Evolutionary conservation across 2,329 filamentous ascomycete genomes (phyloP).

Genomic region (Sphaerulina vaccinii): DNA sequence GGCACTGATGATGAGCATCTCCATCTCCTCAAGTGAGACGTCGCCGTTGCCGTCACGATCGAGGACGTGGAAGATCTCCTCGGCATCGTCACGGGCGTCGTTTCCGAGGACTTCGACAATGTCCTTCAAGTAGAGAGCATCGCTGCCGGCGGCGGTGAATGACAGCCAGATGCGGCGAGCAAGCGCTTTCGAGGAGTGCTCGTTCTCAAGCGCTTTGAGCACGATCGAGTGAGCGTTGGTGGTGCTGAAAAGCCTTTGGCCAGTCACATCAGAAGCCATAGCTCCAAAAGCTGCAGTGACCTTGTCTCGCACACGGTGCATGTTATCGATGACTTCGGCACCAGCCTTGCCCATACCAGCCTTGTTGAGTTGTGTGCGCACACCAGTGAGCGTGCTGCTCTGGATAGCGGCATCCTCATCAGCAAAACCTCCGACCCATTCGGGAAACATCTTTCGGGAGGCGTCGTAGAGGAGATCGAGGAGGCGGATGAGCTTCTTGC

Average conservation of each 20-base stretch:
- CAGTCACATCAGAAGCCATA: slow-evolving; percentile 79
- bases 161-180: slow-evolving; percentile 38
- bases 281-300: slow-evolving; percentile 81
- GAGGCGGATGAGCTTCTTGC: slow-evolving; percentile 71
- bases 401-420: slow-evolving; percentile 80
- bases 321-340: slow-evolving; percentile 48
- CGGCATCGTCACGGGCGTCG: slow-evolving; percentile 26
- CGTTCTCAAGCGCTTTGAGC: slow-evolving; percentile 32
- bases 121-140: slow-evolving; percentile 28
- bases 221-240: slow-evolving; percentile 31
- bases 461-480: slow-evolving; percentile 76
- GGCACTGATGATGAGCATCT: slow-evolving; percentile 28
- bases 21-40: slow-evolving; percentile 38
- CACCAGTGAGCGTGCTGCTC: slow-evolving; percentile 63
- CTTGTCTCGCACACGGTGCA: slow-evolving; percentile 65
- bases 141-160: slow-evolving; percentile 29
- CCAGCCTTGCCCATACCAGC: slow-evolving; percentile 50
- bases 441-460: slow-evolving; percentile 74
- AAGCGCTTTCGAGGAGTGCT: slow-evolving; percentile 32
- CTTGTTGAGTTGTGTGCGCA: slow-evolving; percentile 41
- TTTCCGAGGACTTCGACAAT: slow-evolving; percentile 31
- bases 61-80: slow-evolving; percentile 34
- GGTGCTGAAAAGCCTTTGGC: slow-evolving; percentile 72
- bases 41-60: slow-evolving; percentile 38
- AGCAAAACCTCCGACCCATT: slow-evolving; percentile 75